A percentile compares a stretch with the other conserved stretches of the same genome.
These are phyloP conservation scores for Cyberlindnera misumaiensis DNA, from an alignment of 805 yeast species.

Conservation along the genomic window DNA sequence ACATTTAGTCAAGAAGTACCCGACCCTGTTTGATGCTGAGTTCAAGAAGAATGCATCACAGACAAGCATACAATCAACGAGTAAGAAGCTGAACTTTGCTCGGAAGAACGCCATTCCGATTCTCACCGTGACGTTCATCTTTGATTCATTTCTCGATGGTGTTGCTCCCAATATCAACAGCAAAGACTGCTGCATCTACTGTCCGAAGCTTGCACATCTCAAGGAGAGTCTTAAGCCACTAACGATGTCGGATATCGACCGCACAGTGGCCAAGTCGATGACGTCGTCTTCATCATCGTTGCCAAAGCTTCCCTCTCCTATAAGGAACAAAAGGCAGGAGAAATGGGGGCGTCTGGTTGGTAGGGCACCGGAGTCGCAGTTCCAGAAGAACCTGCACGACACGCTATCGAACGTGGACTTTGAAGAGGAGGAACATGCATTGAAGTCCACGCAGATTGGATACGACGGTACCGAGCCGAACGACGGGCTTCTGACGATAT, in stretches of 20 bases:
- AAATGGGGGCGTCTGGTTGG: constrained; percentile 39
- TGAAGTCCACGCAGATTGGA: constrained; percentile 15
- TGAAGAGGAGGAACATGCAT: not conserved
- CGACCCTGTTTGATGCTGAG: constrained; percentile 16
- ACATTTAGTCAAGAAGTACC: constrained; percentile 31
- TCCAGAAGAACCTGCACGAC: constrained; percentile 7
- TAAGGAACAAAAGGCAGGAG: constrained; percentile 36
- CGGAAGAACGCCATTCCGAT: constrained; percentile 52
- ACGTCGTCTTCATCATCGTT: constrained; percentile 16
- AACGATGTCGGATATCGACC: constrained; percentile 6
- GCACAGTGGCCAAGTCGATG: not conserved
- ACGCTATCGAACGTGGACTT: not conserved
- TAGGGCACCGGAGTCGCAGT: constrained; percentile 31
- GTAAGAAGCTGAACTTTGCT: constrained; percentile 51
- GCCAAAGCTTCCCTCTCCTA: constrained; percentile 47
- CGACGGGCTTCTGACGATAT: constrained; percentile 9
- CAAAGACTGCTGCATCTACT: constrained; percentile 49
- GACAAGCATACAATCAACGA: constrained; percentile 37
- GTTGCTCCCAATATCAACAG: constrained; percentile 35
- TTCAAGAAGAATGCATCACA: constrained; percentile 18
- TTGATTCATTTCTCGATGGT: constrained; percentile 41
- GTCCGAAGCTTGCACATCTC: constrained; percentile 30
- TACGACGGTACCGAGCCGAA: constrained; percentile 11
- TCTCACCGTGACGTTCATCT: constrained; percentile 46
- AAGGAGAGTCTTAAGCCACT: constrained; percentile 20